Conservation (phyloP, 2,329 filamentous ascomycete genomes). For the Fusarium camptoceras region DNA sequence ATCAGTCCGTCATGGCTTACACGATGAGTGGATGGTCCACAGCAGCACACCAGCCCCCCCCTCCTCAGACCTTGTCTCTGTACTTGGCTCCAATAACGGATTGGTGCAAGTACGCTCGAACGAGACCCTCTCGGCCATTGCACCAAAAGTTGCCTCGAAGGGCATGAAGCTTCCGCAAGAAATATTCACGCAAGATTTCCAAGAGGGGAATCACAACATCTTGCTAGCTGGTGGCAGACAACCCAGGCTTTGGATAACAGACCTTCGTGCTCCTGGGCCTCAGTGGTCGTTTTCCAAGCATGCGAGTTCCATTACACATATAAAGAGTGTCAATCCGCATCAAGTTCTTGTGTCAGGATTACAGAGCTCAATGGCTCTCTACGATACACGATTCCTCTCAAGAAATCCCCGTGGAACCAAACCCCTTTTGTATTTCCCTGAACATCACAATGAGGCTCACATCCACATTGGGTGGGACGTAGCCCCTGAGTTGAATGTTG, state of each 20-base stretch:
- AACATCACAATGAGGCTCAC: slow-evolving; percentile 63
- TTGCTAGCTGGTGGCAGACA: slow-evolving; percentile 64
- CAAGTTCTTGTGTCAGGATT: slow-evolving; percentile 67
- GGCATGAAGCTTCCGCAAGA: slow-evolving; percentile 48
- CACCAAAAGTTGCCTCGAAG: slow-evolving; percentile 39
- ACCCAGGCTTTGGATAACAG: slow-evolving; percentile 59
- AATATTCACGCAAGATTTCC: slow-evolving; percentile 63
- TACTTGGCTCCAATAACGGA: slow-evolving; percentile 62
- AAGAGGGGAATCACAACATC: slow-evolving; percentile 56
- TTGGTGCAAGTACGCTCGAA: slow-evolving; percentile 54
- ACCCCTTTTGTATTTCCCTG: slow-evolving; percentile 62
- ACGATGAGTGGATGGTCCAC: slow-evolving; percentile 52
- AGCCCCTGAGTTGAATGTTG: slow-evolving; percentile 58
- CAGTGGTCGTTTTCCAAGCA: slow-evolving; percentile 52
- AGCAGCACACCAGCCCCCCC: slow-evolving; percentile 57
- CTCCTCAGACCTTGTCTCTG: slow-evolving; percentile 56
- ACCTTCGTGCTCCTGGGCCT: slow-evolving; percentile 55
- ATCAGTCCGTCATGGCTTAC: slow-evolving; percentile 44
- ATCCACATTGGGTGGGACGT: slow-evolving; percentile 65
- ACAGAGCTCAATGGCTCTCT: slow-evolving; percentile 62
- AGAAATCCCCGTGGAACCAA: slow-evolving; percentile 36
- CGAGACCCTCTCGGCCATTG: slow-evolving; percentile 52
- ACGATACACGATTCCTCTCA: slow-evolving; percentile 64
- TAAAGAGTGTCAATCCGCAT: slow-evolving; percentile 61
- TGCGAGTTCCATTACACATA: slow-evolving; percentile 59